These are phyloP conservation scores for Lunasporangiospora selenospora DNA, from an alignment of 192 early-diverging fungal species.

Conservation along the genomic window DNA sequence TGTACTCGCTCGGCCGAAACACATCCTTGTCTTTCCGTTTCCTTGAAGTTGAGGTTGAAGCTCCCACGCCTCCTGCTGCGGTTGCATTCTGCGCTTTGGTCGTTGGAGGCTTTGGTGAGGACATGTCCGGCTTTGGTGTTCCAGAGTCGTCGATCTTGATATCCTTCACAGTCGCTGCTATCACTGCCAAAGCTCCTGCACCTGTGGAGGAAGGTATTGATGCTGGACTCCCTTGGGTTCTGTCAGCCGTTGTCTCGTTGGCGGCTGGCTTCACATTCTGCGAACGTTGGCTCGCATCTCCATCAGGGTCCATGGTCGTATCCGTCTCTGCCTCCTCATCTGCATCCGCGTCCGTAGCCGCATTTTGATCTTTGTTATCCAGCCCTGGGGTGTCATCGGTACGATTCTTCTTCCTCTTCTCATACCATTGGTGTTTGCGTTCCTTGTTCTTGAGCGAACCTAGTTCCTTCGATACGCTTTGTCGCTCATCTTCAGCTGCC, in stretches of 20 bases:
- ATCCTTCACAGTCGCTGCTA: no score
- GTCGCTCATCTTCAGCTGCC: conserved; percentile 31
- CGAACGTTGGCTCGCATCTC: conserved; percentile 26
- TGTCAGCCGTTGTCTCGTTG: no score
- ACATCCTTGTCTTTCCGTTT: conserved; percentile 42
- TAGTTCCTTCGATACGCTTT: conserved; percentile 37
- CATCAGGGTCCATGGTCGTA: conserved; percentile 40
- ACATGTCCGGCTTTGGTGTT: no score
- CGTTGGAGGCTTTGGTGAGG: conserved; percentile 4
- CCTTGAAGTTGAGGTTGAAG: conserved; percentile 9
- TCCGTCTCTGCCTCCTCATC: conserved; percentile 36
- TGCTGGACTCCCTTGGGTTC: no score
- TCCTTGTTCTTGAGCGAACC: conserved; percentile 55
- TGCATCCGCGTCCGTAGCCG: conserved; percentile 26
- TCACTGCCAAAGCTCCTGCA: no score
- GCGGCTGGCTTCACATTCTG: no score
- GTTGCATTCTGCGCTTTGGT: conserved; percentile 7
- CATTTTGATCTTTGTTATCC: conserved; percentile 17
- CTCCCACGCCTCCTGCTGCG: no score
- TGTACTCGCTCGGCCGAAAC: conserved; percentile 31
- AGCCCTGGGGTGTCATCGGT: conserved; percentile 10
- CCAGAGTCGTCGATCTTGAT: no score
- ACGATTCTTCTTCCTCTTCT: conserved; percentile 51
- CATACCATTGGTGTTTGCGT: conserved; percentile 68
- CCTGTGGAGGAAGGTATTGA: no score